A percentile compares a stretch with the other conserved stretches of the same genome.
Conservation (phyloP, 805 yeast genomes). For the Candida odintsovae region DNA sequence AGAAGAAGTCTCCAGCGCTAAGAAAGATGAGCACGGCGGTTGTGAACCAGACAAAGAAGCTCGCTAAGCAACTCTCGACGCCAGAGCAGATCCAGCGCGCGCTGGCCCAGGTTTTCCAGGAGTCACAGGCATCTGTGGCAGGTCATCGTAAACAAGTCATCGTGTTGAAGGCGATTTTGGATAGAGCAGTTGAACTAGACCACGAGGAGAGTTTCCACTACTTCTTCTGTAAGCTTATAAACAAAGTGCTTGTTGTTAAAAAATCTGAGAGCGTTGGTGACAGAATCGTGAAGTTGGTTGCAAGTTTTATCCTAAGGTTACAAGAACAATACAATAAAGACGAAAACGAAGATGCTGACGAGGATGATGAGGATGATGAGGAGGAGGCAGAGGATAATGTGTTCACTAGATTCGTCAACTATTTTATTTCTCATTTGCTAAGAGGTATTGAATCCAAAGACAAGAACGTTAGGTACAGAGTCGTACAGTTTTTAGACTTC, state of each 20-base stretch:
- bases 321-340: slow-evolving; percentile 21
- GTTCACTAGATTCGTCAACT: slow-evolving; percentile 50
- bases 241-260: slow-evolving; percentile 61
- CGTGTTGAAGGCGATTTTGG: slow-evolving; percentile 52
- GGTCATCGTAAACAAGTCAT: slow-evolving; percentile 73
- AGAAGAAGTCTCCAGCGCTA: background rate
- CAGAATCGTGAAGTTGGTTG: slow-evolving; percentile 62
- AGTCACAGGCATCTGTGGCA: slow-evolving; percentile 66
- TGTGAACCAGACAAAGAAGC: slow-evolving; percentile 10
- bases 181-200: slow-evolving; percentile 46
- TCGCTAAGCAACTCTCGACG: slow-evolving; percentile 17
- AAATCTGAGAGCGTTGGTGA: slow-evolving; percentile 71
- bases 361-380: slow-evolving; percentile 22
- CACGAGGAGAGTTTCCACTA: slow-evolving; percentile 54
- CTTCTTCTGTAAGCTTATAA: slow-evolving; percentile 54
- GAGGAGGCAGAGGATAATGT: slow-evolving; percentile 28
- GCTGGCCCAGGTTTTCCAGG: slow-evolving; percentile 68
- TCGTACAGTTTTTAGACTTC: slow-evolving; percentile 67
- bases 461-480: slow-evolving; percentile 72
- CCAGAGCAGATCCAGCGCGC: slow-evolving; percentile 38
- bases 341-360: slow-evolving; percentile 12
- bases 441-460: slow-evolving; percentile 75
- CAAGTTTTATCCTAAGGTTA: slow-evolving; percentile 50
- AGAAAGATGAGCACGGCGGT: slow-evolving; percentile 13
- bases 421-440: slow-evolving; percentile 59